Base-by-base conservation (phyloP, 177 flowering plant genomes). In the Telopea speciosissima region DNA sequence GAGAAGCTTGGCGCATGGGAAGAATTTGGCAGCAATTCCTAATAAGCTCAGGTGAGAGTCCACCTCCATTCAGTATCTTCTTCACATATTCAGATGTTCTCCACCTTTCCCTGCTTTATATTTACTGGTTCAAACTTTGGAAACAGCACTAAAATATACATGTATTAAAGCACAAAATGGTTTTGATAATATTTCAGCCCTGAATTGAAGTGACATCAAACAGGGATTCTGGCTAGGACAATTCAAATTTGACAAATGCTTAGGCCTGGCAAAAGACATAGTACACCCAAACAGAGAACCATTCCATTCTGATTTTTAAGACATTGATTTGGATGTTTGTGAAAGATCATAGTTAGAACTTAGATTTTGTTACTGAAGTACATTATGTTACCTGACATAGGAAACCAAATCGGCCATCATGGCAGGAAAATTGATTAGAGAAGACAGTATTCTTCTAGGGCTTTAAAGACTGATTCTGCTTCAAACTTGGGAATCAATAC, bases 11-110 rank as follows among this genome's bases (percentile, higher is more conserved):
- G 96, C 91, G 72, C 66, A 81, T 1, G 91, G 91, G 66, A 93
- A 93, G 68, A 75, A 31, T 24, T 69, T 63, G 45, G 70, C 63
- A 12, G 89, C 2, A 88, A 72, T 83, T 83, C 67, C 73, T 76
- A 5, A 82, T 49, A 25, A 90, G 89, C 69, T 84, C 80, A 44
- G 0, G n/a, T 49, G 92, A 79, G 68, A 95, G 84, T 33, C 87
- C 99, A 65, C 97, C 97, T 45, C 99, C 99, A 80, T 92, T 95
- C 49, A 95, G 40, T 77, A 95, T 87, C 82, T 87, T 95, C 80
- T 75, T 88, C 74, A 92, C 82, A n/a, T n/a, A n/a, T n/a, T n/a
- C n/a, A n/a, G n/a, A 73, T 72, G 75, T 25, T 70, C 80, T 23
- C 73, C 81, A 14, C 72, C 78, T 56, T 69, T 79, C 77, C 81